phyloP scores from a whole-genome alignment of 2,329 filamentous ascomycete genomes.

The Neocatenulostroma microsporum region DNA sequence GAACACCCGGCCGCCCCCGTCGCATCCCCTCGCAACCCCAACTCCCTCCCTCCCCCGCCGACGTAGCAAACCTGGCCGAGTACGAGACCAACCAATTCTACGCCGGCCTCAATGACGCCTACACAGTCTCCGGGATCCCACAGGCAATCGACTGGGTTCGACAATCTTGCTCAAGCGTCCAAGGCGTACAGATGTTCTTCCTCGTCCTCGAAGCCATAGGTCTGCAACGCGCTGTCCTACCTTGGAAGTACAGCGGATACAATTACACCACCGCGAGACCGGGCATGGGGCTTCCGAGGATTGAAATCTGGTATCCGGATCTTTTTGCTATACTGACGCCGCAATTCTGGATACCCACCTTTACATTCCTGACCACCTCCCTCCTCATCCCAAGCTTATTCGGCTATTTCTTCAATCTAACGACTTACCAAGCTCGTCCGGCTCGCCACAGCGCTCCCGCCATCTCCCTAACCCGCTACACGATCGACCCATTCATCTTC shows the following conservation, averaged over 20 bases:
- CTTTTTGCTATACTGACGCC: slow-evolving; percentile 68
- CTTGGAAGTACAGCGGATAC: slow-evolving; percentile 62
- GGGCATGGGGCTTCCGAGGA: slow-evolving; percentile 39
- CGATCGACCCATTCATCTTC: slow-evolving; percentile 79
- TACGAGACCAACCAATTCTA: slow-evolving; percentile 58
- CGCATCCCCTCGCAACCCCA: not conserved
- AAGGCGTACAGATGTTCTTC: slow-evolving; percentile 61
- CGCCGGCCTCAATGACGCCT: slow-evolving; percentile 56
- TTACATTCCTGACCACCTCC: slow-evolving; percentile 67
- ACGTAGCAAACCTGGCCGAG: slow-evolving; percentile 69
- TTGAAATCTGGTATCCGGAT: slow-evolving; percentile 54
- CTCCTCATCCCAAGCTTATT: slow-evolving; percentile 60
- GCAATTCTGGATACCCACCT: slow-evolving; percentile 65
- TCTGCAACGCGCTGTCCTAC: slow-evolving; percentile 62
- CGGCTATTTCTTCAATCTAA: slow-evolving; percentile 89
- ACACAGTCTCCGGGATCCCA: slow-evolving; percentile 58
- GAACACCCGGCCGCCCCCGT: slow-evolving; percentile 18
- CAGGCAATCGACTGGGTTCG: slow-evolving; percentile 60
- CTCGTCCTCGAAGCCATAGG: slow-evolving; percentile 62
- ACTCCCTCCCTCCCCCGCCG: slow-evolving; percentile 59
- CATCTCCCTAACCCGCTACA: slow-evolving; percentile 43
- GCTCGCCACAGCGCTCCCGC: slow-evolving; percentile 34
- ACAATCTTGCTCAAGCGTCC: slow-evolving; percentile 63
- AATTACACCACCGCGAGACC: slow-evolving; percentile 67
- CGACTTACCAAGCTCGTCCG: slow-evolving; percentile 48